Evolutionary conservation across 164 flowering plant genomes (phyloP), one percentile per base, ranked within the genome.

Genomic region (Vitis amurensis): DNA sequence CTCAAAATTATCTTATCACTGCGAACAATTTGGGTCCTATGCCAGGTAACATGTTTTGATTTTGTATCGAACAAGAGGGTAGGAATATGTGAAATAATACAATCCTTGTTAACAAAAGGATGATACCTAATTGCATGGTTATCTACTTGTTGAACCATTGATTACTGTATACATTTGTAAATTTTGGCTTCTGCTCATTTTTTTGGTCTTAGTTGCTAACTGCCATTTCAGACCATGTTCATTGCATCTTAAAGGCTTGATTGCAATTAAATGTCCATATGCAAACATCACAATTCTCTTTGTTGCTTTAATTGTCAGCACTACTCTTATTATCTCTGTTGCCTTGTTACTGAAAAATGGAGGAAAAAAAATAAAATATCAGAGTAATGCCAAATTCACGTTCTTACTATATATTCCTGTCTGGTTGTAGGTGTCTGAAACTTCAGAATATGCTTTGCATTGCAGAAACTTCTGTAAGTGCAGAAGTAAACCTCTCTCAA

Each of bases 401-500:
- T 52, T 68, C 50, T 55, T 50, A 68, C n/a, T 14, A 59, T 61
- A 13, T 71, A 12, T 63, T 61, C 58, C 55, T 57, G 71, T 66
- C 58, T 66, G 29, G 47, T 2, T 82, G 78, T 91, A 93, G 98
- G 75, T 79, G 66, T 67, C 73, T 91, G 81, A 90, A 84, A 77
- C 93, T 93, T 77, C 91, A 83, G 64, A 90, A 81, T 83, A 89
- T 85, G 52, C 82, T 87, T 50, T 90, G 87, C 71, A 70, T 72
- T 69, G 57, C 83, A 69, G 93, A 93, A 85, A 84, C 79, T 57
- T 84, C 84, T 77, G 97, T 93, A 86, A 87, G 97, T 84, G 51
- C 67, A 8, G 69, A 73, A 53, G 52, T 55, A 52, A 30, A 27
- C 31, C 62, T 37, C 47, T 47, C 1, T 13, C 47, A 68, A 17